A percentile compares a stretch with the other conserved stretches of the same genome.
Evolutionary conservation across 345 rosid species (phyloP).

Genomic region (Abelmoschus esculentus): DNA sequence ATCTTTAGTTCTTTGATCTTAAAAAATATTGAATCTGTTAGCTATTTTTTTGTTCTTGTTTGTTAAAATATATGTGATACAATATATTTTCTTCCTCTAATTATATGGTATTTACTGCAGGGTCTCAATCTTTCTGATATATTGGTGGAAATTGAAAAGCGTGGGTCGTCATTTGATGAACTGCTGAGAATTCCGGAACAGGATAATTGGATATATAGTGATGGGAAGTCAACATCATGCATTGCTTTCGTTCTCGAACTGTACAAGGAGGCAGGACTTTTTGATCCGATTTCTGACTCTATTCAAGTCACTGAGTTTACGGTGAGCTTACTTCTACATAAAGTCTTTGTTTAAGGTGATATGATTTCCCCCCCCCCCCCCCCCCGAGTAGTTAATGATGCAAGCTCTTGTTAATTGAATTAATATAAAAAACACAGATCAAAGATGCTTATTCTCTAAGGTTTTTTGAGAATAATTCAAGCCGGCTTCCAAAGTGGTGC

Average conservation of each 20-base stretch:
- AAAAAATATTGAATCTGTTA: background rate
- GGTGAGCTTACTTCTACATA: background rate
- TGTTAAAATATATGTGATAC: background rate
- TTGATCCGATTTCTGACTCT: constrained; percentile 51
- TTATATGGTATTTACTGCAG: constrained; percentile 33
- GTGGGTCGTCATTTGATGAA: constrained; percentile 80
- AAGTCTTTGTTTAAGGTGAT: background rate
- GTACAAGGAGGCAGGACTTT: constrained; percentile 90
- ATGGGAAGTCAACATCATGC: constrained; percentile 91
- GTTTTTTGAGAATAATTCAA: constrained; percentile 36
- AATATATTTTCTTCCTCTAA: background rate
- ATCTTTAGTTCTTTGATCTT: background rate
- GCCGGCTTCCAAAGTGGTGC: constrained; percentile 91
- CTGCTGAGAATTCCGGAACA: constrained; percentile 81
- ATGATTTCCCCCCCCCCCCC: no score
- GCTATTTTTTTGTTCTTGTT: background rate
- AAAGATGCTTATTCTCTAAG: constrained; percentile 70
- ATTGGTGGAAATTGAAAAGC: constrained; percentile 74
- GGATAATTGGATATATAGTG: constrained; percentile 84
- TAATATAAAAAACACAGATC: constrained; percentile 38
- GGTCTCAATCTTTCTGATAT: constrained; percentile 73
- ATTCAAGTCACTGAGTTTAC: constrained; percentile 96
- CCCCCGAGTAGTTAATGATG: background rate
- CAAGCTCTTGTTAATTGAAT: background rate
- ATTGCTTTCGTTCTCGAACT: constrained; percentile 84